Evolutionary conservation across 768 basidiomycete species (phyloP).

Genomic region (Phanerodontia chrysosporium): DNA sequence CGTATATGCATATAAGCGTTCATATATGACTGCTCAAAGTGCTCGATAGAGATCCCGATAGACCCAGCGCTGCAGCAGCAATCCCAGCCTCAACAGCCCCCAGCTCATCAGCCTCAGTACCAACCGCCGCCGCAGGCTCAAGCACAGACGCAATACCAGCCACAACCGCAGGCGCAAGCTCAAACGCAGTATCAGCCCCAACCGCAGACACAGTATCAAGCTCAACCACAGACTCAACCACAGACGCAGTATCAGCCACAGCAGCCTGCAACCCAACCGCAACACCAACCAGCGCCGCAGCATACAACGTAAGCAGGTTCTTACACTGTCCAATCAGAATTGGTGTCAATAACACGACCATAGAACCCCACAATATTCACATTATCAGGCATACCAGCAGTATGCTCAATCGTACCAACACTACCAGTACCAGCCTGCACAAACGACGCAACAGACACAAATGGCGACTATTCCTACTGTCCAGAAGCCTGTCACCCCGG

Average conservation of each 20-base stretch:
- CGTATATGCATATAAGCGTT: slow-evolving; percentile 29
- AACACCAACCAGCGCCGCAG: neutral
- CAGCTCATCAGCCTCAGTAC: neutral
- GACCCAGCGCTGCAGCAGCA: slow-evolving; percentile 68
- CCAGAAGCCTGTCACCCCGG: slow-evolving; percentile 8
- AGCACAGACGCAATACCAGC: neutral
- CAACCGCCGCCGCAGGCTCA: neutral
- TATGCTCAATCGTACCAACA: slow-evolving; percentile 2
- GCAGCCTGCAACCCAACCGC: neutral
- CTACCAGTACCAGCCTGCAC: slow-evolving; percentile 5
- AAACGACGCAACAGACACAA: slow-evolving; percentile 12
- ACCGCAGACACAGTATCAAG: neutral
- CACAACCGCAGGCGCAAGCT: neutral
- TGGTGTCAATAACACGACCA: neutral
- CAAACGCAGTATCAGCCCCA: neutral
- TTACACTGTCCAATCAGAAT: neutral
- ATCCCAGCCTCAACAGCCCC: slow-evolving; percentile 16
- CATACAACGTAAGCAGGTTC: slow-evolving; percentile 3
- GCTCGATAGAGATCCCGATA: slow-evolving; percentile 49
- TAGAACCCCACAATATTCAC: slow-evolving; percentile 4
- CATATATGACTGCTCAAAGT: slow-evolving; percentile 9
- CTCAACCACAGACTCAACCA: neutral
- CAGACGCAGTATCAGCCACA: neutral
- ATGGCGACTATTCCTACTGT: slow-evolving; percentile 10
- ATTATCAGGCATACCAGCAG: slow-evolving; percentile 6